Base-by-base conservation (phyloP, 2,329 filamentous ascomycete species). In the Venturia pyrina region DNA sequence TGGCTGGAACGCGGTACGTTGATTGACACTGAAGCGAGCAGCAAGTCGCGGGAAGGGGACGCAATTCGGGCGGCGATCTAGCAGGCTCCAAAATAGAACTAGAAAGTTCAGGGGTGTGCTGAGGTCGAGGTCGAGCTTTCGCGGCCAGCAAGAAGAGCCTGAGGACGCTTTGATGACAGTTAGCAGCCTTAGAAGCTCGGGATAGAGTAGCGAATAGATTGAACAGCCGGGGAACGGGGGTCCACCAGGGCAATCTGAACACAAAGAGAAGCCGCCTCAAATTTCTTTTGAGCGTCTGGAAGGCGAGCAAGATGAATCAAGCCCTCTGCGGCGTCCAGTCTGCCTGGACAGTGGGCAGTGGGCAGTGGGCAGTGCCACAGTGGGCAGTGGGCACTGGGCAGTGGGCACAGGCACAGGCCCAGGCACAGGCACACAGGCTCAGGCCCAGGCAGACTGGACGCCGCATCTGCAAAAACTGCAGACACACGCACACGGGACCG, bases 21-120 rank as follows among this genome's bases (percentile, higher is more conserved):
- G 37, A 40, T 40, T 40, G 37, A 40, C 37, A 40, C 5, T 28
- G 48, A 28, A 24, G 48, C 7, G 46, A 53, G 48, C 48, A 21
- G 21, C 21, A 28, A 53, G 48, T 28, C 11, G 48, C 48, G 48
- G 21, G 10, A 5, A 15, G 19, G 50, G 28, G 32, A 57, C 50
- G 50, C 50, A 57, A 57, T 17, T 57, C 46, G 46, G 46, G n/a
- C 8, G 46, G 48, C 48, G 53, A 59, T 34, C 53, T 37, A 3
- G 28, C n/a, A 10, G 7, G 28, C 53, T 59, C 53, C 53, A 59
- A 59, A 59, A 59, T 59, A 59, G 53, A 59, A 59, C 40, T 59
- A 59, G 53, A 19, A 59, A 15, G 28, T 28, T 10, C 32, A 37
- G 32, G 53, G 32, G 13, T 21, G 32, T 17, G 24, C 13, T 1